Base-by-base conservation (phyloP, 2,329 filamentous ascomycete genomes). In the Periglandula ipomoeae region DNA sequence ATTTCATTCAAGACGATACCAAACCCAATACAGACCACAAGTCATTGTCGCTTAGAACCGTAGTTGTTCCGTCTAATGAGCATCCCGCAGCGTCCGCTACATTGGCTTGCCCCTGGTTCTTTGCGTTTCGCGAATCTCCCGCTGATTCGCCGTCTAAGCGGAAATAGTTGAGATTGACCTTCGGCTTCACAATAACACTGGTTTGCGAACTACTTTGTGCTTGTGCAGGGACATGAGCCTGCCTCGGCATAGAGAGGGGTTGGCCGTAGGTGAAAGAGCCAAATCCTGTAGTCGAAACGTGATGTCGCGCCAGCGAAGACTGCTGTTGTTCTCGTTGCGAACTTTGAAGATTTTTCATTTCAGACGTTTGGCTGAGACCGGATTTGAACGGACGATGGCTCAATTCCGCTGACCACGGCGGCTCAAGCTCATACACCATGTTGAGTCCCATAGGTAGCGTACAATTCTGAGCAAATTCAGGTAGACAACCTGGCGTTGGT, bases 371-470 rank as follows among this genome's bases (percentile, higher is more conserved):
- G 10, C 15, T 32, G 6, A 15, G 9, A 4, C 3, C 6, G 11
- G 30, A 10, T 10, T 32, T 15, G 4, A 32, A 32, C 4, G 10
- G 30, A 32, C 30, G 4, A n/a, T 38, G 11, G n/a, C 10, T 38
- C 8, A 38, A 17, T n/a, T 13, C 19, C 27, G 30, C 17, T 9
- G 27, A 34, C 43, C 43, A 45, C 6, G 43, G 43, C 10, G 32
- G 43, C n/a, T 45, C 43, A 15, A 45, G 17, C 35, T 45, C 43
- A n/a, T 34, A 45, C 5, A 35, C 43, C 30, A 45, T 10, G 10
- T 17, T 35, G 2, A 45, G 27, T 1, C 43, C 43, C 9, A 45
- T 19, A 6, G 43, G 43, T 8, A 45, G 19, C 13, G 27, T 20
- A 27, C 43, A 32, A 34, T 19, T 38, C 19, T 38, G 43, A 2